phyloP scores from a whole-genome alignment of 768 basidiomycete species.

The Trametes cubensis region DNA sequence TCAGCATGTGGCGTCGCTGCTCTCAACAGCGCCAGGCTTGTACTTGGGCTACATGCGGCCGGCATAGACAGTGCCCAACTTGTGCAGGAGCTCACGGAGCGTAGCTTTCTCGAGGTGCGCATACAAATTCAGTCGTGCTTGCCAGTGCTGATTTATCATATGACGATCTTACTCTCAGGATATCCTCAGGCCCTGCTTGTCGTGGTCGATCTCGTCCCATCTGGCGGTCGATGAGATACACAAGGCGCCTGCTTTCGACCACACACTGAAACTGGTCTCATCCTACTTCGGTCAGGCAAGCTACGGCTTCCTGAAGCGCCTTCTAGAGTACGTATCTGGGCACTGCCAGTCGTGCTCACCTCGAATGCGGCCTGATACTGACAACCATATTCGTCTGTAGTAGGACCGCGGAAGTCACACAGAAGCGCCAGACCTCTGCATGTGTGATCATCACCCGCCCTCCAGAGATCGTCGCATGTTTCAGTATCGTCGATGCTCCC shows the following conservation, averaged over 20 bases:
- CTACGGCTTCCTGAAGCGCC: conserved; percentile 41
- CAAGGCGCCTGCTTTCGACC: conserved; percentile 50
- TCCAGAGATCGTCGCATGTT: conserved; percentile 65
- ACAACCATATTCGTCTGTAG: background rate
- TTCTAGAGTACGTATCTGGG: conserved; percentile 32
- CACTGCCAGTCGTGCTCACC: background rate
- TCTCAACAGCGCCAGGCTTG: conserved; percentile 61
- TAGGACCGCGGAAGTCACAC: background rate
- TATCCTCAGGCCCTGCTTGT: conserved; percentile 55
- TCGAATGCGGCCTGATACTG: background rate
- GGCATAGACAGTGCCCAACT: conserved; percentile 35
- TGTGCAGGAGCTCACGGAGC: conserved; percentile 38
- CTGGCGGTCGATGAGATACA: conserved; percentile 61
- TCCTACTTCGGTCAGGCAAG: conserved; percentile 43
- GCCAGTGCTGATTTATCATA: background rate
- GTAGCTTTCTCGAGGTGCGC: conserved; percentile 42
- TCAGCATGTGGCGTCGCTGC: conserved; percentile 71
- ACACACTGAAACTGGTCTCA: conserved; percentile 39
- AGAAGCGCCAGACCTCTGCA: conserved; percentile 30
- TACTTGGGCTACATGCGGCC: conserved; percentile 42
- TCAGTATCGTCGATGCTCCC: conserved; percentile 36
- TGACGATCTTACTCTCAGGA: conserved; percentile 42
- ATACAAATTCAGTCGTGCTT: background rate
- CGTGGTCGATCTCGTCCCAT: conserved; percentile 55
- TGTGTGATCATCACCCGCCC: conserved; percentile 67